phyloP scores from a whole-genome alignment of 2,329 filamentous ascomycete species.

The Sporothrix inflata region DNA sequence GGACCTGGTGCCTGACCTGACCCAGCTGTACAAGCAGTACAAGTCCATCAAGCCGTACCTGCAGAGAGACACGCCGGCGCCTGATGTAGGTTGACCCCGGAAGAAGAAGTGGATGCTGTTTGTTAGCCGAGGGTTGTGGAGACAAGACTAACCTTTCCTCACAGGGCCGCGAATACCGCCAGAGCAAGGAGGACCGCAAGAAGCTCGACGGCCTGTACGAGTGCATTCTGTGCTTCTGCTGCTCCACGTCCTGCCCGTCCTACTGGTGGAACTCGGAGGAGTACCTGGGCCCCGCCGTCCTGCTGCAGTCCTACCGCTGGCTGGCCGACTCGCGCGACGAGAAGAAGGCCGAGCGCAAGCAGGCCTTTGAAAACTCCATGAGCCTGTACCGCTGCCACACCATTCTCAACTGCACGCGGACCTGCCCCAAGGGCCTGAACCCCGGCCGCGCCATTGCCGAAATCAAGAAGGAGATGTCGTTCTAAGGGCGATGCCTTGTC shows the following conservation, averaged over 20 bases:
- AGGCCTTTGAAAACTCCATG: slow-evolving; percentile 96
- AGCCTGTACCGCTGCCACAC: slow-evolving; percentile 98
- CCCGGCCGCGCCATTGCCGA: slow-evolving; percentile 92
- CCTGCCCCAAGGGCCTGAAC: slow-evolving; percentile 98
- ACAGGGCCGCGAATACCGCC: slow-evolving; percentile 88
- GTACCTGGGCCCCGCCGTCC: slow-evolving; percentile 94
- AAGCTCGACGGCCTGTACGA: slow-evolving; percentile 99
- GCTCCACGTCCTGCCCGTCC: slow-evolving; percentile 97
- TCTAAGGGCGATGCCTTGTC: slow-evolving; percentile 42
- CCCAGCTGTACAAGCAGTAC: slow-evolving; percentile 99
- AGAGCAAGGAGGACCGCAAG: slow-evolving; percentile 87
- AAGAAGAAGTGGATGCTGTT: no score
- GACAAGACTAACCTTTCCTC: background rate
- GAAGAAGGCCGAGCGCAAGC: slow-evolving; percentile 83
- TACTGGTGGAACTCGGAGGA: slow-evolving; percentile 99
- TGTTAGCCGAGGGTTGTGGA: background rate
- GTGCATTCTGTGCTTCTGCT: slow-evolving; percentile 99
- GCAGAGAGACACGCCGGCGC: slow-evolving; percentile 81
- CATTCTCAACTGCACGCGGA: slow-evolving; percentile 97
- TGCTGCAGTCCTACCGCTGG: slow-evolving; percentile 98
- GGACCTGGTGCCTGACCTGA: slow-evolving; percentile 96
- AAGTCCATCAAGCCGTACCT: slow-evolving; percentile 99
- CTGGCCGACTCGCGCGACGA: slow-evolving; percentile 93
- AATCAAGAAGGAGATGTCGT: slow-evolving; percentile 96
- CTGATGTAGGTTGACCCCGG: slow-evolving; percentile 66